Evolutionary conservation across 139 green algal genomes (phyloP), one percentile per base, ranked within the genome.

Genomic region (Edaphochlamys debaryana): DNA sequence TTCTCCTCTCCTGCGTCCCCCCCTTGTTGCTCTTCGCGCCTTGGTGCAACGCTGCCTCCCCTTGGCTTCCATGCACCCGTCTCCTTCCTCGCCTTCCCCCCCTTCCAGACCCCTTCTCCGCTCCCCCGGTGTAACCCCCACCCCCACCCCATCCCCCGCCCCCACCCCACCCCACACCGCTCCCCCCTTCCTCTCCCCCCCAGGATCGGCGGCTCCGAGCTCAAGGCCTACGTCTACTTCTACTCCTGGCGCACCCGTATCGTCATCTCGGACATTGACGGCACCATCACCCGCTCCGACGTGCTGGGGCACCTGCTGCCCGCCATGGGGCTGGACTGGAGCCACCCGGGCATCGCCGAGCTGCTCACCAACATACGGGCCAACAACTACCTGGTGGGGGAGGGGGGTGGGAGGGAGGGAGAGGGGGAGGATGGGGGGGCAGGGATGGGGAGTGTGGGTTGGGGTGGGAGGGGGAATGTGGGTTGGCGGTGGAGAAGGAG

Each of bases 261-360:
- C 68, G 80, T 90, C 64, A 88, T 98, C 84, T 93, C 86, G 36
- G 96, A 98, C 85, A 90, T 98, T 17, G 96, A 98, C 80, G 96
- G 96, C 81, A 99, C 96, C 70, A 98, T 99, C 92, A 99, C 96
- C 17, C 80, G 80, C 36, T 93, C 79, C 7, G 96, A 98, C 80
- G 72, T 98, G 78, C 86, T 98, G 78, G 96, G 96, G 22, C 96
- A 99, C 86, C 67, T 99, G 82, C 90, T 98, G 85, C 93, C 96
- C 4, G 85, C 94, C 45, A 90, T 99, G 60, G 96, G 96, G 0
- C 86, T 91, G 52, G 96, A 99, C 91, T 99, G 96, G 96, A 94
- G 81, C 42, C 96, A 98, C 87, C 76, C 85, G 20, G 96, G 95
- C 67, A 93, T 98, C 56, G 91, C 95, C 34, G 70, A 90, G 68